These are phyloP conservation scores for Sugiyamaella japonica DNA, from an alignment of 1,139 yeast genomes.

Conservation along the genomic window DNA sequence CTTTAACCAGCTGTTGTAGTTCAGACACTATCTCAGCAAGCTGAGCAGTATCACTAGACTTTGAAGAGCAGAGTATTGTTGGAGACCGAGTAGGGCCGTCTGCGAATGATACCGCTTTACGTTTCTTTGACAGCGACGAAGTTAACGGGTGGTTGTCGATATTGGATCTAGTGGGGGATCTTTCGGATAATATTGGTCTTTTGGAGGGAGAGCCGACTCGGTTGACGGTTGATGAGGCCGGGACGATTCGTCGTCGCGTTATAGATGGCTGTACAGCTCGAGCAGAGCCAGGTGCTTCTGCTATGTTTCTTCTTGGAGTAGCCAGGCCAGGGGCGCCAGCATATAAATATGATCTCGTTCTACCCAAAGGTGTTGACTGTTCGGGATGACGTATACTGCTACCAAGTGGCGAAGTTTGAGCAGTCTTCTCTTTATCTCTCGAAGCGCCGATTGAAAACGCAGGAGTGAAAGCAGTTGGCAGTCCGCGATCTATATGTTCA, in stretches of 20 bases:
- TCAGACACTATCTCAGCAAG: conserved; percentile 15
- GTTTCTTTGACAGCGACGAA: conserved; percentile 4
- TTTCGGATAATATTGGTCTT: conserved; percentile 1
- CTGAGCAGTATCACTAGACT: background rate
- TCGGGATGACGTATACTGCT: background rate
- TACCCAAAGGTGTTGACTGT: background rate
- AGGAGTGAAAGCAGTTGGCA: conserved; percentile 19
- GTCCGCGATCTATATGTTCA: conserved; percentile 13
- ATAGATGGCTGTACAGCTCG: background rate
- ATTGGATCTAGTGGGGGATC: conserved; percentile 8
- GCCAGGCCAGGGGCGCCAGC: background rate
- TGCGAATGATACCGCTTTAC: conserved; percentile 18
- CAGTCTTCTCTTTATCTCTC: background rate
- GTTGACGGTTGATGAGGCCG: background rate
- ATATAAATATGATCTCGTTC: conserved; percentile 2
- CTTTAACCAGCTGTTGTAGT: conserved; percentile 17
- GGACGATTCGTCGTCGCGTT: conserved; percentile 5
- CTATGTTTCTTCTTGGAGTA: conserved; percentile 3
- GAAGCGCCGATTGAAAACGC: conserved; percentile 17
- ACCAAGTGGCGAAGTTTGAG: background rate
- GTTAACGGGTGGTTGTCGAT: background rate
- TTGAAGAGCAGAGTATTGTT: background rate
- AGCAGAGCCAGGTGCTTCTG: conserved; percentile 4
- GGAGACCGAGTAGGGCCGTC: background rate
- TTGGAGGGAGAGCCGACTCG: background rate